Conservation (phyloP, 2,329 filamentous ascomycete species). For the Trichoderma atrobrunneum region DNA sequence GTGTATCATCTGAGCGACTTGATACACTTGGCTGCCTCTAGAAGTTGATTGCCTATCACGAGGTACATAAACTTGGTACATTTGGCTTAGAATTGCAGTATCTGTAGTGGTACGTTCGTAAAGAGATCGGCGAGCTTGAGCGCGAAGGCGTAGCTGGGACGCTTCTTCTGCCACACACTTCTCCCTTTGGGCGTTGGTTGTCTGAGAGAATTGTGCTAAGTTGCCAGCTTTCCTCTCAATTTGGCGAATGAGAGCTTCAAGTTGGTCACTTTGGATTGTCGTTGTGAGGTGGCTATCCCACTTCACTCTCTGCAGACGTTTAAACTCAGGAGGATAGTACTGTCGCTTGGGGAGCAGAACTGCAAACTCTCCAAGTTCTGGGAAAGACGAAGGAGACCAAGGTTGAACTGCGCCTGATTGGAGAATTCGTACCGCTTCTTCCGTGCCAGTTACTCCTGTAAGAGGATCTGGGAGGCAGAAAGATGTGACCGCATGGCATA, state of each 20-base stretch:
- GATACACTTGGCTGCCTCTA: neutral
- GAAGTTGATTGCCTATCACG: neutral
- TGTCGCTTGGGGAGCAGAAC: slow-evolving; percentile 29
- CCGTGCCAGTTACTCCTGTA: slow-evolving; percentile 57
- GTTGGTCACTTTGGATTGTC: slow-evolving; percentile 38
- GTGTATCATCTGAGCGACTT: neutral
- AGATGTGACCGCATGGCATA: slow-evolving; percentile 60
- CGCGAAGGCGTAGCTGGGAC: slow-evolving; percentile 1
- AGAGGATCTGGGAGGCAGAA: slow-evolving; percentile 55
- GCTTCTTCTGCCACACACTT: neutral
- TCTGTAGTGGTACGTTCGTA: neutral
- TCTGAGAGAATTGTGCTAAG: neutral
- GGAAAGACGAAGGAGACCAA: slow-evolving; percentile 38
- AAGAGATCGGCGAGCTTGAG: neutral
- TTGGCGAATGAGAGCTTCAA: neutral
- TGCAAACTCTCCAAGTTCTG: slow-evolving; percentile 14
- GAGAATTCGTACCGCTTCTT: slow-evolving; percentile 55
- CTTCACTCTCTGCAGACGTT: slow-evolving; percentile 33
- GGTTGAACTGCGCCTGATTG: slow-evolving; percentile 50
- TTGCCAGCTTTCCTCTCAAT: neutral
- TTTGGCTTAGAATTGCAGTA: neutral
- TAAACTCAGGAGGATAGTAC: slow-evolving; percentile 38
- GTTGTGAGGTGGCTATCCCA: slow-evolving; percentile 35
- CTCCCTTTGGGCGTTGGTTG: neutral
- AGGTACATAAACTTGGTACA: neutral